phyloP scores from a whole-genome alignment of 495 filamentous ascomycete species.

The Cairneyella variabilis region DNA sequence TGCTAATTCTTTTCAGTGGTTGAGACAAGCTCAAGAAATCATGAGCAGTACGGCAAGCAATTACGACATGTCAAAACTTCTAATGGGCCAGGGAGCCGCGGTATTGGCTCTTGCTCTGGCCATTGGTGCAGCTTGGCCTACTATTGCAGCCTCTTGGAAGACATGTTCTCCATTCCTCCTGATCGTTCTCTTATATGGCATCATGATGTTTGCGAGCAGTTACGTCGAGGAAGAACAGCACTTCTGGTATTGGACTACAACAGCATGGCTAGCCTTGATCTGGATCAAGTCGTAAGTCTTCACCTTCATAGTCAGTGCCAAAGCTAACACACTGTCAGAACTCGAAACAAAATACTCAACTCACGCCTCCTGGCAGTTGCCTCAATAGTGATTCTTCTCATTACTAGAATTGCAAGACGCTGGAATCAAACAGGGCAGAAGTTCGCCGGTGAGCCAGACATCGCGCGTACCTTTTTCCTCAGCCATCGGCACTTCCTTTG shows the following conservation, averaged over 20 bases:
- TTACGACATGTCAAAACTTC: slow-evolving; percentile 67
- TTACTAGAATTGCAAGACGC: slow-evolving; percentile 61
- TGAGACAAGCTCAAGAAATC: slow-evolving; percentile 61
- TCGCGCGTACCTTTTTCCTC: slow-evolving; percentile 64
- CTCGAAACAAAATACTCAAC: slow-evolving; percentile 5
- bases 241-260: slow-evolving; percentile 92
- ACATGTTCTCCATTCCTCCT: slow-evolving; percentile 29
- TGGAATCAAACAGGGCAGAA: slow-evolving; percentile 99
- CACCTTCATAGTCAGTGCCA: neutral
- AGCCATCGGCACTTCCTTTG: slow-evolving; percentile 63
- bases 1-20: slow-evolving; percentile 48
- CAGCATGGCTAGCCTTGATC: slow-evolving; percentile 70
- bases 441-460: slow-evolving; percentile 81
- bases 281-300: slow-evolving; percentile 44
- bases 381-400: slow-evolving; percentile 31
- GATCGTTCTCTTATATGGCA: slow-evolving; percentile 58
- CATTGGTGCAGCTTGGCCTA: slow-evolving; percentile 36
- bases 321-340: slow-evolving; percentile 13
- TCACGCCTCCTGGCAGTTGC: slow-evolving; percentile 7
- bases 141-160: slow-evolving; percentile 2
- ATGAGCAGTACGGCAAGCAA: slow-evolving; percentile 89
- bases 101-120: slow-evolving; percentile 47
- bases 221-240: slow-evolving; percentile 98
- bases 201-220: slow-evolving; percentile 97
- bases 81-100: slow-evolving; percentile 14